Conservation (phyloP, 768 basidiomycete species). For the Tephrocybe sp. region DNA sequence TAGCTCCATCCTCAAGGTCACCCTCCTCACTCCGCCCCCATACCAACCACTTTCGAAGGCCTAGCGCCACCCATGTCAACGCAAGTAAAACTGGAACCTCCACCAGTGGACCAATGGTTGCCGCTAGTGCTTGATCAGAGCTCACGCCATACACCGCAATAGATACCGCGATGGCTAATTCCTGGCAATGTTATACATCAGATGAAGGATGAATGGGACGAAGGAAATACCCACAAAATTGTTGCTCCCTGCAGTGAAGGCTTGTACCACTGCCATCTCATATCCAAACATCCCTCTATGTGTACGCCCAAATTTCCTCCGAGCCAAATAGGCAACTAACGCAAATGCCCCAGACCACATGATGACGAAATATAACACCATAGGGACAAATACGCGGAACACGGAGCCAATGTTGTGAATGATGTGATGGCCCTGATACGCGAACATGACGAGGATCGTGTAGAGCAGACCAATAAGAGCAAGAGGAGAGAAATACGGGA, state of each 20-base stretch:
- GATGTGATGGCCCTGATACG: constrained; percentile 66
- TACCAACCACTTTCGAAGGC: too few relatives aligned
- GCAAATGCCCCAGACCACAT: constrained; percentile 71
- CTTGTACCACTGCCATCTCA: constrained; percentile 72
- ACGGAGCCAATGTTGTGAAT: constrained; percentile 71
- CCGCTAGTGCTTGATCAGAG: constrained; percentile 78
- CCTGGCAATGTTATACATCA: constrained; percentile 31
- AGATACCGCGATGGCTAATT: constrained; percentile 81
- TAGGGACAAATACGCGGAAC: constrained; percentile 79
- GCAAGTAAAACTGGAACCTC: constrained; percentile 77
- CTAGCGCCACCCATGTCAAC: constrained; percentile 62
- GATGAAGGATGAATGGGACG: background rate
- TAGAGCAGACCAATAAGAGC: constrained; percentile 77
- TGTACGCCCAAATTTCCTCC: constrained; percentile 22
- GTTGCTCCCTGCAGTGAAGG: constrained; percentile 78
- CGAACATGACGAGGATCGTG: constrained; percentile 77
- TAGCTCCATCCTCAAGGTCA: background rate
- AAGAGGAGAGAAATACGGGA: constrained; percentile 67
- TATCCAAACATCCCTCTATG: constrained; percentile 40
- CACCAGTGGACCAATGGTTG: constrained; percentile 72
- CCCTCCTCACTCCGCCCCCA: too few relatives aligned
- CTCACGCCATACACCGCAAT: constrained; percentile 76
- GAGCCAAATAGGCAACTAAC: constrained; percentile 46
- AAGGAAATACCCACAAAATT: constrained; percentile 54
- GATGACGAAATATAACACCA: constrained; percentile 73